phyloP scores from a whole-genome alignment of 2,329 filamentous ascomycete species.

The Clonostachys rhizophaga region DNA sequence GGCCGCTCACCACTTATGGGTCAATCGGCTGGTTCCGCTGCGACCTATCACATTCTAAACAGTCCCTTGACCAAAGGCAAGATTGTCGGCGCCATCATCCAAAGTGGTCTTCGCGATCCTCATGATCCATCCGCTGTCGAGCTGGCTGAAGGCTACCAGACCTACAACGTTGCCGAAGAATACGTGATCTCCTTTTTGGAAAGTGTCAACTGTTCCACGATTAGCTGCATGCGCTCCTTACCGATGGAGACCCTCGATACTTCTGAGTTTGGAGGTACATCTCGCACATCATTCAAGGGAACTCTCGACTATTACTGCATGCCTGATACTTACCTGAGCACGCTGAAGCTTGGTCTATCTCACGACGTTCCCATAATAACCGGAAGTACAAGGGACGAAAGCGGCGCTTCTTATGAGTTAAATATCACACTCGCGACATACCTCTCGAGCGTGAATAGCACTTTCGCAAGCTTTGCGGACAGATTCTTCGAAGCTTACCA shows the following conservation, averaged over 20 bases:
- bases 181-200: not conserved
- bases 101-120: constrained; percentile 5
- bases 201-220: not conserved
- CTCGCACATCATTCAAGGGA: constrained; percentile 1
- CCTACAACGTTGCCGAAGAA: not conserved
- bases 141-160: constrained; percentile 4
- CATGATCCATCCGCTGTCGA: constrained; percentile 2
- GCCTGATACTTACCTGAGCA: constrained; percentile 4
- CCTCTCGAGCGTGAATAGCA: constrained; percentile 36
- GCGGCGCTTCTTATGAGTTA: constrained; percentile 54
- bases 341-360: constrained; percentile 3
- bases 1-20: constrained; percentile 19
- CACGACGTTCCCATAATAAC: constrained; percentile 6
- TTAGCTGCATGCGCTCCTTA: constrained; percentile 1
- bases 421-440: constrained; percentile 60
- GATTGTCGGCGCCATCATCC: constrained; percentile 4
- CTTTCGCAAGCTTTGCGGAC: constrained; percentile 10
- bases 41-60: constrained; percentile 12
- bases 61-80: constrained; percentile 3
- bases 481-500: constrained; percentile 10
- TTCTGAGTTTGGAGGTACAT: constrained; percentile 1
- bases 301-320: constrained; percentile 4
- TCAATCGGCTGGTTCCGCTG: constrained; percentile 7
- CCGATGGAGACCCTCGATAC: not conserved
- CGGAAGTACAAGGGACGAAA: constrained; percentile 6